Evolutionary conservation across 257 asterid species (phyloP).

Genomic region (Oldenlandia corymbosa): DNA sequence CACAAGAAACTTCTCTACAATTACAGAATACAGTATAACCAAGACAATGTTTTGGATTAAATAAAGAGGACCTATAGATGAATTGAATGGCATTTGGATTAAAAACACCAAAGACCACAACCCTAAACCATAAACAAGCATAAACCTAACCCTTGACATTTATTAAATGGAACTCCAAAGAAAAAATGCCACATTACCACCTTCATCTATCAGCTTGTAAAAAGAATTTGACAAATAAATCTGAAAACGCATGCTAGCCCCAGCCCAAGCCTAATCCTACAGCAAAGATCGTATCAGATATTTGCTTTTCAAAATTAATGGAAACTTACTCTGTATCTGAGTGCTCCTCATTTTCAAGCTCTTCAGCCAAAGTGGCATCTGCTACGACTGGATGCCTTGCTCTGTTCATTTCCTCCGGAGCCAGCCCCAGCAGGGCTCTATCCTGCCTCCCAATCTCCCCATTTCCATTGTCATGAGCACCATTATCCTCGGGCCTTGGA

Average conservation of each 20-base stretch:
- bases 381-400: conserved; percentile 45
- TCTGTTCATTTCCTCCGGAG: conserved; percentile 53
- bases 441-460: conserved; percentile 67
- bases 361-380: conserved; percentile 36
- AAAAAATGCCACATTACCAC: neutral
- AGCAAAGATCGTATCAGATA: neutral
- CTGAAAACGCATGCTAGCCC: neutral
- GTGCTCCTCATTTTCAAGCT: conserved; percentile 58
- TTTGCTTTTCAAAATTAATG: neutral
- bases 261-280: neutral
- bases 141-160: neutral
- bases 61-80: neutral
- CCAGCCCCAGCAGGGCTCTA: conserved; percentile 36
- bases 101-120: neutral
- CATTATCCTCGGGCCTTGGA: conserved; percentile 83
- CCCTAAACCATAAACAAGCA: no score
- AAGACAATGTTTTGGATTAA: neutral
- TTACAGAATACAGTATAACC: no score
- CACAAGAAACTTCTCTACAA: no score
- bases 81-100: no score
- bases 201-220: no score
- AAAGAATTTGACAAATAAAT: no score
- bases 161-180: no score
- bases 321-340: conserved; percentile 75
- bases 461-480: conserved; percentile 67